These are phyloP conservation scores for Thraustochytrium striatum DNA, from an alignment of 352 stramenopile species.

Conservation along the genomic window DNA sequence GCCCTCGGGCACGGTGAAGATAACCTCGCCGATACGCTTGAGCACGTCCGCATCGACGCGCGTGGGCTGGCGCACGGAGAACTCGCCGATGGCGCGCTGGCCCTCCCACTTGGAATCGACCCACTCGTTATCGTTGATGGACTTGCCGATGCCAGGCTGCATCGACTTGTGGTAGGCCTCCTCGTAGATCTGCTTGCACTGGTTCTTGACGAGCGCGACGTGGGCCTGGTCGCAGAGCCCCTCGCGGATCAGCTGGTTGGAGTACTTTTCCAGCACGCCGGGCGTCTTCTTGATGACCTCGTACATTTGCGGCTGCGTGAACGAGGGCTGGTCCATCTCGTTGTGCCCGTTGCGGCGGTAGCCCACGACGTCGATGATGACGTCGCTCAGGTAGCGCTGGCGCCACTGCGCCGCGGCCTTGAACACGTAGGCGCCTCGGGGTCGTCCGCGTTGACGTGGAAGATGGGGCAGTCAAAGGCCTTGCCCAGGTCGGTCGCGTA, in stretches of 20 bases:
- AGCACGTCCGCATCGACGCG: constrained; percentile 70
- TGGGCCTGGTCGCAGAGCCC: constrained; percentile 62
- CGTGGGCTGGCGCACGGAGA: constrained; percentile 55
- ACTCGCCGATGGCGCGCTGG: constrained; percentile 34
- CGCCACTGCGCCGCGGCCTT: constrained; percentile 81
- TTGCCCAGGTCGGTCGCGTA: constrained; percentile 98
- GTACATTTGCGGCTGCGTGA: constrained; percentile 98
- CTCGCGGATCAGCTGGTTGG: constrained; percentile 67
- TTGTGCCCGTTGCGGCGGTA: constrained; percentile 98
- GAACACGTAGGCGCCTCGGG: constrained; percentile 84
- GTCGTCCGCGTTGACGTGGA: constrained; percentile 95
- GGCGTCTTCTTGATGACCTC: constrained; percentile 82
- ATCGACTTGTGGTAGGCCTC: constrained; percentile 34
- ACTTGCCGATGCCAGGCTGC: not conserved
- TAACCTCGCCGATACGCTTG: constrained; percentile 66
- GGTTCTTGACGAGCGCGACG: constrained; percentile 56
- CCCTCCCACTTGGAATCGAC: constrained; percentile 49
- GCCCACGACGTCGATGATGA: constrained; percentile 97
- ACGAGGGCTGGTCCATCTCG: constrained; percentile 95
- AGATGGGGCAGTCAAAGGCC: constrained; percentile 86
- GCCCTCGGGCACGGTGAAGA: constrained; percentile 70
- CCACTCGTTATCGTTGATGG: constrained; percentile 44
- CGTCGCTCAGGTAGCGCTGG: constrained; percentile 87
- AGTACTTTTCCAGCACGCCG: constrained; percentile 83
- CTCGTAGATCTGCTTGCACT: constrained; percentile 52